Conservation (phyloP, 2,329 filamentous ascomycete species). For the Pseudopyricularia cyperi region DNA sequence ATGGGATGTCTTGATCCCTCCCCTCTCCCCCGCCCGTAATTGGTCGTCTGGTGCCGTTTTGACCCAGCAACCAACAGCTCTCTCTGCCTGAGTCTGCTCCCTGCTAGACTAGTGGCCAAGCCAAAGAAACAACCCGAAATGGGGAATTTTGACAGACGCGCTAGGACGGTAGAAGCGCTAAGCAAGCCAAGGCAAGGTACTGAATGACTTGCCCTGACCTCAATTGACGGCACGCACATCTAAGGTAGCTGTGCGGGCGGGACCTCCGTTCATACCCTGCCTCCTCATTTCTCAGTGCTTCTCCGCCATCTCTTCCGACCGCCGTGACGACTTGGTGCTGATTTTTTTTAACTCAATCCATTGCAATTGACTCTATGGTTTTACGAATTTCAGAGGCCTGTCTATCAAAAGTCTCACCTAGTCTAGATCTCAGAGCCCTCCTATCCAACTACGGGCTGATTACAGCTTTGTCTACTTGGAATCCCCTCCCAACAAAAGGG, state of each 20-base stretch:
- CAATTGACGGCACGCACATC: too few relatives aligned
- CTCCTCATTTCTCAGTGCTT: background rate
- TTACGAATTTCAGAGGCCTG: background rate
- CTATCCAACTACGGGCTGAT: too few relatives aligned
- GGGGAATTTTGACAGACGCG: background rate
- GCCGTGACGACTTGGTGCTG: background rate
- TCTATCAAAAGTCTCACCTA: too few relatives aligned
- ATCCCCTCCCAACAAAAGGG: too few relatives aligned
- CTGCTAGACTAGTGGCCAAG: background rate
- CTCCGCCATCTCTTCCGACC: background rate
- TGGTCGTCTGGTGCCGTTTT: background rate
- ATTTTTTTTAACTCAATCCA: background rate
- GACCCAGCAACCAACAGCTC: conserved; percentile 1
- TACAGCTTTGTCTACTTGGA: too few relatives aligned
- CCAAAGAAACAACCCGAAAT: background rate
- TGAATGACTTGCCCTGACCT: too few relatives aligned
- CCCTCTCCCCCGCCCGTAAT: too few relatives aligned
- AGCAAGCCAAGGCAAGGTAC: too few relatives aligned
- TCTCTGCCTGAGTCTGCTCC: background rate
- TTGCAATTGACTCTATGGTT: background rate
- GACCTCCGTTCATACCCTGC: background rate
- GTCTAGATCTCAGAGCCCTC: too few relatives aligned
- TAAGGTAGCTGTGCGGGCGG: background rate
- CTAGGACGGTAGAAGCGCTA: too few relatives aligned
- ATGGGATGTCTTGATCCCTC: too few relatives aligned